Conservation (phyloP, 2,329 filamentous ascomycete species). For the Ascocoryne sarcoides region DNA sequence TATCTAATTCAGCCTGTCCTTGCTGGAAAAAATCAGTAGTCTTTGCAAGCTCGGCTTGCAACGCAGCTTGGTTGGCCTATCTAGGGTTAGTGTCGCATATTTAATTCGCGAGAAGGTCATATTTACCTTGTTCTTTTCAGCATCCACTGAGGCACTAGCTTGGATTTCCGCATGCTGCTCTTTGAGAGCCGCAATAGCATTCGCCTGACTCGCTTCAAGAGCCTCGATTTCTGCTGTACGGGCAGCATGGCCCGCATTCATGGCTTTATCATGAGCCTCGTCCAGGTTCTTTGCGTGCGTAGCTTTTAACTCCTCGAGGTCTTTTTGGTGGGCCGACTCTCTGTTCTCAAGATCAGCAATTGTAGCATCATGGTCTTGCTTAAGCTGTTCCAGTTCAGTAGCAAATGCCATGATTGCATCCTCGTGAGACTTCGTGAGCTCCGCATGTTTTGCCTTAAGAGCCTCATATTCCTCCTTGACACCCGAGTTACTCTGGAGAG, state of each 20-base stretch:
- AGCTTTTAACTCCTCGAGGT: conserved; percentile 45
- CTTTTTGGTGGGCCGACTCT: conserved; percentile 44
- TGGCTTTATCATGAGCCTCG: conserved; percentile 42
- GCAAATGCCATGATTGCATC: conserved; percentile 15
- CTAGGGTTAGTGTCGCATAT: conserved; percentile 30
- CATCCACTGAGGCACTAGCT: conserved; percentile 11
- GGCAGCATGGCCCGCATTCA: conserved; percentile 39
- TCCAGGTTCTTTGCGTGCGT: conserved; percentile 52
- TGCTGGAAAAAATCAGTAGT: conserved; percentile 30
- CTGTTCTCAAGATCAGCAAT: conserved; percentile 33
- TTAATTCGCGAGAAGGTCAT: conserved; percentile 26
- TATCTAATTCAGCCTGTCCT: conserved; percentile 22
- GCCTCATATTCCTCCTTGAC: conserved; percentile 57
- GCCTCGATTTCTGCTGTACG: conserved; percentile 43
- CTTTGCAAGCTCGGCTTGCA: conserved; percentile 39
- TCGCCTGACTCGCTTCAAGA: conserved; percentile 45
- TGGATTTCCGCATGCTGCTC: conserved; percentile 36
- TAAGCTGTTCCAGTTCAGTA: conserved; percentile 17
- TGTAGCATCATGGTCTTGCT: conserved; percentile 20
- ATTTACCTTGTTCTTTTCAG: conserved; percentile 21
- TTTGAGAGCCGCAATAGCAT: conserved; percentile 34
- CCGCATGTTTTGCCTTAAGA: conserved; percentile 47
- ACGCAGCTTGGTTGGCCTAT: conserved; percentile 31
- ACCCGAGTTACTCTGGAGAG: conserved; percentile 52
- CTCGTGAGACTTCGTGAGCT: conserved; percentile 32